These are phyloP conservation scores for Sarocladium strictum DNA, from an alignment of 2,329 filamentous ascomycete genomes.

Conservation along the genomic window DNA sequence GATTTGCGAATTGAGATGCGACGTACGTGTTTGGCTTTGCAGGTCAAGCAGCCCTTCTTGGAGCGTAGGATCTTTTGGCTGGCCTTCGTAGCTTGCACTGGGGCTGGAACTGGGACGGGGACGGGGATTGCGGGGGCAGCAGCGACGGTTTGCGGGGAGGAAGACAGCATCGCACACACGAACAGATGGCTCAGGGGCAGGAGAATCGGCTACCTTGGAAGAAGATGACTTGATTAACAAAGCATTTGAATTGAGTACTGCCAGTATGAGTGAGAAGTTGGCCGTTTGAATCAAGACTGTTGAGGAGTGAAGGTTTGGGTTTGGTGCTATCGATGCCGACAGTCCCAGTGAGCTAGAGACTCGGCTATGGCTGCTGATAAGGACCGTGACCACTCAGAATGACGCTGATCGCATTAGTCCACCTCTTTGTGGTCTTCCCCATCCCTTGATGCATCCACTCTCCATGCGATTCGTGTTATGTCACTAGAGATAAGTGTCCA, in stretches of 20 bases:
- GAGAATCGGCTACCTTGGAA: not conserved
- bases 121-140: slow-evolving; percentile 19
- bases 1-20: not conserved
- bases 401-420: not conserved
- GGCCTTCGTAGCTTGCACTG: not conserved
- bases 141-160: slow-evolving; percentile 13
- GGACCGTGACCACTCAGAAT: not conserved
- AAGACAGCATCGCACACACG: slow-evolving; percentile 2
- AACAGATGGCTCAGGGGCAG: not conserved
- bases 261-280: not conserved
- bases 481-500: not conserved
- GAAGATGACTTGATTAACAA: no score
- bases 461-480: not conserved
- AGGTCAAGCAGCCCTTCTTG: slow-evolving; percentile 14
- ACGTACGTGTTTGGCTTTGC: slow-evolving; percentile 16
- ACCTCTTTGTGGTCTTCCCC: no score
- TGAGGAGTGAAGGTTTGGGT: not conserved
- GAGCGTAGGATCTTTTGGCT: slow-evolving; percentile 8
- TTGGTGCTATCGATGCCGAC: not conserved
- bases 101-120: slow-evolving; percentile 14
- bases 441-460: not conserved
- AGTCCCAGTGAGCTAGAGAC: not conserved
- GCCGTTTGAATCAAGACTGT: no score
- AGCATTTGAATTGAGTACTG: not conserved
- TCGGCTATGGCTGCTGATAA: not conserved